A percentile compares a stretch with the other conserved stretches of the same genome.
Evolutionary conservation across 2,329 filamentous ascomycete species (phyloP).

Genomic region (Sordariomycetes sp.): DNA sequence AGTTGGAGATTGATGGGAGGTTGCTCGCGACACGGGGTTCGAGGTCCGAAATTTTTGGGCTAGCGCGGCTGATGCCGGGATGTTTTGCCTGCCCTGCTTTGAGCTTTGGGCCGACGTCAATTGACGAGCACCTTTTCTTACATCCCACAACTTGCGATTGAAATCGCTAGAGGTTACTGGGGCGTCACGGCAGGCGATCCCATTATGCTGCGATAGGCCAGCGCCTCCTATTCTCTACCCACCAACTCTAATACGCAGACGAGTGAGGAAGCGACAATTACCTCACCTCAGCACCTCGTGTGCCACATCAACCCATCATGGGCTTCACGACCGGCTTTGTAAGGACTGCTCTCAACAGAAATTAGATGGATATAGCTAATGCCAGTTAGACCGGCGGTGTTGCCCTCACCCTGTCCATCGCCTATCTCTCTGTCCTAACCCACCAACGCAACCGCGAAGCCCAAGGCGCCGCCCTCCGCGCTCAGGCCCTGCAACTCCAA

Average conservation of each 20-base stretch:
- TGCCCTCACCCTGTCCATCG: conserved; percentile 62
- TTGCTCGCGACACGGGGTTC: no score
- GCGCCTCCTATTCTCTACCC: no score
- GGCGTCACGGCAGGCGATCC: no score
- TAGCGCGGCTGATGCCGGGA: conserved; percentile 13
- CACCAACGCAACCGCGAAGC: conserved; percentile 59
- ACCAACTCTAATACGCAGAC: no score
- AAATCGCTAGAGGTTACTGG: no score
- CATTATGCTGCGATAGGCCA: no score
- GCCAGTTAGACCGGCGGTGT: conserved; percentile 58
- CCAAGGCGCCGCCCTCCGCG: conserved; percentile 46
- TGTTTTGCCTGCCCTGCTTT: conserved; percentile 17
- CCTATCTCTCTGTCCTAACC: conserved; percentile 62
- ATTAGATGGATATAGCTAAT: conserved; percentile 2
- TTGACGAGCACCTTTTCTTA: conserved; percentile 14
- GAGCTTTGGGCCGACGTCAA: conserved; percentile 20
- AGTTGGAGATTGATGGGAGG: conserved; percentile 7
- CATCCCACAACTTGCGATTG: no score
- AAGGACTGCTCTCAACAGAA: conserved; percentile 21
- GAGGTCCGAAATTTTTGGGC: conserved; percentile 19
- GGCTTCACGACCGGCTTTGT: conserved; percentile 70
- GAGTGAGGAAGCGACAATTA: no score
- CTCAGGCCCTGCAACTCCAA: conserved; percentile 45
- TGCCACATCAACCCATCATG: conserved; percentile 35
- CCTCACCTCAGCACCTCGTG: conserved; percentile 11